Conservation (phyloP, 352 stramenopile species). For the Pythium sp. region DNA sequence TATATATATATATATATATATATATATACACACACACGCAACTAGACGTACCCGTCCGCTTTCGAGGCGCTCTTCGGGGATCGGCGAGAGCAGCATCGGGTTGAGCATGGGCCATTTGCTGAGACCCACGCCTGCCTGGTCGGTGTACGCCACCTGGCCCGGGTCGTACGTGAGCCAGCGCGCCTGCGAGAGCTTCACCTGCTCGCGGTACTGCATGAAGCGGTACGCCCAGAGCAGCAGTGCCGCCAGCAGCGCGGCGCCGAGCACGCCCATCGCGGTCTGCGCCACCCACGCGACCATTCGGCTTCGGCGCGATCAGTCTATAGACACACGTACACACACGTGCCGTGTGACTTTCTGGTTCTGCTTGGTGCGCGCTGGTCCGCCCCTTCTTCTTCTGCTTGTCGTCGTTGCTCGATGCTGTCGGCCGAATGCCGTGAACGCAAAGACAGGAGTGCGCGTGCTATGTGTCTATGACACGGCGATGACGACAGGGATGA, state of each 20-base stretch:
- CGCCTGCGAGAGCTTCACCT: conserved; percentile 54
- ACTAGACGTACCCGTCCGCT: conserved; percentile 36
- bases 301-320: background rate
- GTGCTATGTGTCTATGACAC: background rate
- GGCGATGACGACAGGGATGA: background rate
- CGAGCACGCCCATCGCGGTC: conserved; percentile 40
- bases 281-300: conserved; percentile 45
- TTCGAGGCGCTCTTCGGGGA: conserved; percentile 57
- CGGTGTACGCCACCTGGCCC: conserved; percentile 17
- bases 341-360: background rate
- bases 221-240: conserved; percentile 54
- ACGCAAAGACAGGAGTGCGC: background rate
- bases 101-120: conserved; percentile 48
- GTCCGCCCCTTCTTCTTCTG: background rate
- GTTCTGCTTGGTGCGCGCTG: background rate
- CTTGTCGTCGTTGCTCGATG: too few relatives aligned
- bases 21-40: background rate
- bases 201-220: conserved; percentile 59
- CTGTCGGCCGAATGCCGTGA: background rate
- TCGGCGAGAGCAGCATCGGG: conserved; percentile 63
- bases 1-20: too few relatives aligned
- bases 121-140: conserved; percentile 11
- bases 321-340: background rate
- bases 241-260: conserved; percentile 33
- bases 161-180: conserved; percentile 63